These are phyloP conservation scores for Naganishia cerealis DNA, from an alignment of 1,284 basidiomycete genomes.

Conservation along the genomic window DNA sequence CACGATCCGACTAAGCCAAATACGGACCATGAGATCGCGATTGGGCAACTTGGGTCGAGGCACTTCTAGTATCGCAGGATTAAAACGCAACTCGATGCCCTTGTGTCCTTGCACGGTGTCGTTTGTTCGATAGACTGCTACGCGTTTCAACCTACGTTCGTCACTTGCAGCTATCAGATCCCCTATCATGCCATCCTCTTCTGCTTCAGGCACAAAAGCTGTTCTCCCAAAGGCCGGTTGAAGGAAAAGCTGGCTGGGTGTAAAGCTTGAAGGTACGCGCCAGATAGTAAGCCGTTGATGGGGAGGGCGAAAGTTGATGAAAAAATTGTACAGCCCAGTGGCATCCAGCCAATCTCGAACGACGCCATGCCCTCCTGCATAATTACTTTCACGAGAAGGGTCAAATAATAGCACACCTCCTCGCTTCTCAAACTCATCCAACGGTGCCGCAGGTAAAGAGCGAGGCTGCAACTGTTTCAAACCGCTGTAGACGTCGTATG, in stretches of 20 bases:
- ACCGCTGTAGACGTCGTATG: conserved; percentile 15
- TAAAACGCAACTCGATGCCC: conserved; percentile 25
- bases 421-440: conserved; percentile 23
- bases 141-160: neutral
- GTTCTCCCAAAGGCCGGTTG: conserved; percentile 27
- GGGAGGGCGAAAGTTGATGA: conserved; percentile 19
- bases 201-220: conserved; percentile 18
- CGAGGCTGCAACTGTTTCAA: conserved; percentile 11
- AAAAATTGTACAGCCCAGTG: conserved; percentile 13
- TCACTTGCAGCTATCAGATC: neutral
- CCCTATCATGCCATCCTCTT: conserved; percentile 8
- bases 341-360: conserved; percentile 21
- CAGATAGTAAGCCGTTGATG: conserved; percentile 25
- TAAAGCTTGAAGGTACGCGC: conserved; percentile 27
- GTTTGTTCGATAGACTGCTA: conserved; percentile 16
- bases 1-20: conserved; percentile 24
- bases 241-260: conserved; percentile 25
- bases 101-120: conserved; percentile 23
- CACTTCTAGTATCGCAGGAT: conserved; percentile 24
- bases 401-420: conserved; percentile 19
- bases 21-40: conserved; percentile 23
- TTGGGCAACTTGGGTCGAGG: conserved; percentile 24
- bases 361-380: conserved; percentile 12
- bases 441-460: neutral
- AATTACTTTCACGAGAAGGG: conserved; percentile 24